Evolutionary conservation across 2,329 filamentous ascomycete genomes (phyloP), one percentile per base, ranked within the genome.

Genomic region (Aphanoascus verrucosus): DNA sequence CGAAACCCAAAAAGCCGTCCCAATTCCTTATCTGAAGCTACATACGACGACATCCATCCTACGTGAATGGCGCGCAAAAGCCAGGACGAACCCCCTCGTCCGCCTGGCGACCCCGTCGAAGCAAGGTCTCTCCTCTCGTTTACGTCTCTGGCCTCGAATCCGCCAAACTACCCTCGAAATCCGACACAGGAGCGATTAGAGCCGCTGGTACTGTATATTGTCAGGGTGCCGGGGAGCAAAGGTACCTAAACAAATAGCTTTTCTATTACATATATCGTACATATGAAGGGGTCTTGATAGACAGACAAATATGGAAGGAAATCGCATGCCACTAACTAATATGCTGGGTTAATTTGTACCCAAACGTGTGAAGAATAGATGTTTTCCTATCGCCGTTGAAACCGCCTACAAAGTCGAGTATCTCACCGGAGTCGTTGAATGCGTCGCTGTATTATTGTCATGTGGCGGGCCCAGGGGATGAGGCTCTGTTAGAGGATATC

Each of bases 401-500:
- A 66, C 93, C 93, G 1, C 83, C 86, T 49, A 78, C 85, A 41
- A 95, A 93, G 67, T 67, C 70, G 4, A 91, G 88, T 56, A 88
- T 98, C 58, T 94, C 88, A 0, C 83, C 81, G 43, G 84, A 90
- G 65, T 91, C 96, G 65, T 84, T 98, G 47, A 81, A 85, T 53
- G 88, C 83, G 62, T 94, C 85, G 12, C 77, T 98, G 4, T 98
- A 97, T 71, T 97, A 93, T 66, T 74, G 96, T 51, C 91, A 97
- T 69, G 79, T 94, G 38, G 79, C 88, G 55, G 75, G 78, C 1
- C 78, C 80, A 2, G 75, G 80, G 38, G 80, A 86, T 58, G 68
- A 74, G 23, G 62, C 61, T 43, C 56, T 74, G 19, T 63, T 72
- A 14, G 62, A 69, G 47, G 64, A 69, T 58, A 62, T 67, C 46